Conservation (phyloP, 1,139 yeast species). For the Geotrichum restrictum region DNA sequence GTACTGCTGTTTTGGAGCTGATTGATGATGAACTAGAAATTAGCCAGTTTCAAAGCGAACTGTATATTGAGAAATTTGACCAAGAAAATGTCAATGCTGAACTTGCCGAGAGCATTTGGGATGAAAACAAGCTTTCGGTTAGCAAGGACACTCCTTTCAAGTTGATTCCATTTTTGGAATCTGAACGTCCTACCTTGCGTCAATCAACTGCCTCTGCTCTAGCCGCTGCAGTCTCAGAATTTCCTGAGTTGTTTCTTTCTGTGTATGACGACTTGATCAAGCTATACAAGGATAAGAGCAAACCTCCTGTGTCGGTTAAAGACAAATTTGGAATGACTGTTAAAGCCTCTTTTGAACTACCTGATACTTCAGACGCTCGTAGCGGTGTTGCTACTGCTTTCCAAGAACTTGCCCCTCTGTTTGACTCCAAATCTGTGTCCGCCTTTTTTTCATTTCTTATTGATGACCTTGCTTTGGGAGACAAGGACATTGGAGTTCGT, state of each 20-base stretch:
- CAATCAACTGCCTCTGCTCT: slow-evolving; percentile 62
- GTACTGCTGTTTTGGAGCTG: slow-evolving; percentile 74
- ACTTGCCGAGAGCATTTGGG: slow-evolving; percentile 79
- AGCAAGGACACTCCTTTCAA: slow-evolving; percentile 41
- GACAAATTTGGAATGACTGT: slow-evolving; percentile 79
- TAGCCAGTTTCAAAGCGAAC: slow-evolving; percentile 58
- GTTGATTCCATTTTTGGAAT: slow-evolving; percentile 25
- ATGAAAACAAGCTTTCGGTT: slow-evolving; percentile 57
- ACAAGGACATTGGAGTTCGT: slow-evolving; percentile 65
- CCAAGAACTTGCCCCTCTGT: slow-evolving; percentile 53
- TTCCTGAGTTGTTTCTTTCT: slow-evolving; percentile 37
- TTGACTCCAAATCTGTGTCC: slow-evolving; percentile 43
- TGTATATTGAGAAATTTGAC: slow-evolving; percentile 78
- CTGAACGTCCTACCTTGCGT: slow-evolving; percentile 42
- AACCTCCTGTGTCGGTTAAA: slow-evolving; percentile 71
- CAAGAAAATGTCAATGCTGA: slow-evolving; percentile 60
- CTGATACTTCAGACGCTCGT: slow-evolving; percentile 80
- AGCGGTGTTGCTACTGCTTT: slow-evolving; percentile 74
- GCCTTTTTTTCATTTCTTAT: slow-evolving; percentile 57
- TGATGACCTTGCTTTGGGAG: slow-evolving; percentile 64
- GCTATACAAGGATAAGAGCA: slow-evolving; percentile 55
- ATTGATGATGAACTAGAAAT: slow-evolving; percentile 85
- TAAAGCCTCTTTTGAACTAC: slow-evolving; percentile 55
- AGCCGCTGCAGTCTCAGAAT: slow-evolving; percentile 46
- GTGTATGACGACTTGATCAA: slow-evolving; percentile 48